These are phyloP conservation scores for Lyophyllum atratum DNA, from an alignment of 768 basidiomycete genomes.

Conservation along the genomic window DNA sequence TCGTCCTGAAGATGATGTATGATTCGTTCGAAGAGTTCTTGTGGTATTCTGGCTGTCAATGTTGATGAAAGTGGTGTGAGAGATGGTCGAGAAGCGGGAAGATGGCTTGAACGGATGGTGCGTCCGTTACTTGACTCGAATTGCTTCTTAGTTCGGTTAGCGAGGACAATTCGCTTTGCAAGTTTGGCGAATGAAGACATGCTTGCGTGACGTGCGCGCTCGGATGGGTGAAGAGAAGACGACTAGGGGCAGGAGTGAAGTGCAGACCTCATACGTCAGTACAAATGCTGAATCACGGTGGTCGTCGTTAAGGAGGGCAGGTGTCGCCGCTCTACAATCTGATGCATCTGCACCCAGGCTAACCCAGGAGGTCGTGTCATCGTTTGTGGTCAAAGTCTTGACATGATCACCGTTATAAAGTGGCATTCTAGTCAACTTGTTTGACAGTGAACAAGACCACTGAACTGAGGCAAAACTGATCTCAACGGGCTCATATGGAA, in stretches of 20 bases:
- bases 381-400: too few species aligned
- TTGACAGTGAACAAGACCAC: too few species aligned
- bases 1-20: conserved; percentile 14
- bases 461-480: too few species aligned
- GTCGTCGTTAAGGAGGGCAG: background rate
- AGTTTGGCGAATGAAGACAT: conserved; percentile 9
- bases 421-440: too few species aligned
- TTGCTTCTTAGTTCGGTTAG: conserved; percentile 1
- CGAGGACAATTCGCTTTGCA: conserved; percentile 5
- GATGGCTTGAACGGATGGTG: background rate
- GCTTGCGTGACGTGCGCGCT: background rate
- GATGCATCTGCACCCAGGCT: too few species aligned
- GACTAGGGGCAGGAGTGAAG: too few species aligned
- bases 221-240: background rate
- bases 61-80: conserved; percentile 3
- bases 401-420: too few species aligned
- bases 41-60: conserved; percentile 12
- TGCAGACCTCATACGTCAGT: too few species aligned
- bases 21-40: conserved; percentile 18
- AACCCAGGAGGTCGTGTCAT: too few species aligned
- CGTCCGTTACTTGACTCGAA: background rate
- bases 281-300: background rate
- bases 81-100: background rate
- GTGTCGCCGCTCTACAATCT: too few species aligned
- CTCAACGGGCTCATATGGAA: too few species aligned